Evolutionary conservation across 2,329 filamentous ascomycete genomes (phyloP), one percentile per base, ranked within the genome.

Genomic region (Ophiostoma piceae): DNA sequence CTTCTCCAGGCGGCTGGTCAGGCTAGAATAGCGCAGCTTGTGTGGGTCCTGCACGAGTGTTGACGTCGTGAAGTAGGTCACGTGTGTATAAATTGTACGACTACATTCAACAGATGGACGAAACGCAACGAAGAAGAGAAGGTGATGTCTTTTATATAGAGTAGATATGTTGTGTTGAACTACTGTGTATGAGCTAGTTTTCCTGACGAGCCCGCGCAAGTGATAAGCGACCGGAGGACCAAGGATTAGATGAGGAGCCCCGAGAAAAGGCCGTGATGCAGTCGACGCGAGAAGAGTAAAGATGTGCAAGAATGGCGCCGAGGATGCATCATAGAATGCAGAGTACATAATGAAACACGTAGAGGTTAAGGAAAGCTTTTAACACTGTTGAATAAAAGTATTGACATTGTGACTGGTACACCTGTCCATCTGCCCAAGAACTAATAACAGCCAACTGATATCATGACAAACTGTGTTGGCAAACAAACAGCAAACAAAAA

Each of bases 401-500:
- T 5, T 35, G 32, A 8, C 16, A 64, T 19, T n/a, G 32, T 14
- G 60, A 64, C 14, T 39, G 32, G 29, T 39, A 9, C 60, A 37
- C 32, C 12, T 29, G 29, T 64, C 32, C 3, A 9, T 4, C 32
- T 32, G 9, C 35, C 19, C 60, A 1, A 37, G 3, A 37, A 19
- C 5, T 12, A 35, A 64, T 8, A 39, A n/a, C 2, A 64, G 16
- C 60, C 35, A 64, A 64, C 60, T 64, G 19, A 5, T 64, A 64
- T 64, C 29, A n/a, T 29, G 51, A 57, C 26, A 57, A 57, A 57
- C 51, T 57, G n/a, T 12, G 51, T 57, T 57, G 51, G 51, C n/a
- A 57, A 57, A 26, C 22, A 57, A 57, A 26, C 51, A n/a, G 35
- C 26, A 32, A 39, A 29, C 12, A 26, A 67, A n/a, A 66, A 47